Evolutionary conservation across 148 eudicot species (phyloP).

Genomic region (Selenicereus undatus): DNA sequence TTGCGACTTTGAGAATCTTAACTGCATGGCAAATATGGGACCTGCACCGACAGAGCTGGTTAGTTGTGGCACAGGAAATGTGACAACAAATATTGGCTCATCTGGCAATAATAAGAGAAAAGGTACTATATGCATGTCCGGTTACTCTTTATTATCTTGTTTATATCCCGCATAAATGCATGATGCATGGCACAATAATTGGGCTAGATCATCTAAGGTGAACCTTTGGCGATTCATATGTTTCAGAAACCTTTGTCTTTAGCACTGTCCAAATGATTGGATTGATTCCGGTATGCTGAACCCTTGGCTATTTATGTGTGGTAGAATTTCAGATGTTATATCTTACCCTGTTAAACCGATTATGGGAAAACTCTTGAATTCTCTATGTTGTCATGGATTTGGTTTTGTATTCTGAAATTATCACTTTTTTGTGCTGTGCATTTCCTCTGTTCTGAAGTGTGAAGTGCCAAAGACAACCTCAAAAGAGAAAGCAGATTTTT

Average conservation of each 20-base stretch:
- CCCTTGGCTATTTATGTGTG: no score
- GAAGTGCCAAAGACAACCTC: no score
- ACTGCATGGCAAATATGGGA: conserved; percentile 59
- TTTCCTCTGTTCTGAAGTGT: no score
- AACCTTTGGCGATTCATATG: background rate
- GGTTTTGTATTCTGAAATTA: no score
- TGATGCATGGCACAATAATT: background rate
- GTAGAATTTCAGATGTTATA: background rate
- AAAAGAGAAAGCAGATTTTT: no score
- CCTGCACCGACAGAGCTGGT: conserved; percentile 36
- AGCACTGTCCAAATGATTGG: background rate
- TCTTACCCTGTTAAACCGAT: background rate
- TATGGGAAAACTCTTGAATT: background rate
- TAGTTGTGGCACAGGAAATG: conserved; percentile 50
- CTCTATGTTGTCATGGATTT: background rate
- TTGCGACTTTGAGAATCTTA: conserved; percentile 66
- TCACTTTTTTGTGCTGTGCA: no score
- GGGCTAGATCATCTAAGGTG: background rate
- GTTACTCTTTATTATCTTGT: conserved; percentile 1
- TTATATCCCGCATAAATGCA: background rate
- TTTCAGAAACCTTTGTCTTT: background rate
- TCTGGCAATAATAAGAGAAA: conserved; percentile 52
- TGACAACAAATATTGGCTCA: conserved; percentile 28
- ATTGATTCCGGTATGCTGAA: background rate
- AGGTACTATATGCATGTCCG: conserved; percentile 37